These are phyloP conservation scores for Dothistroma pini DNA, from an alignment of 2,329 filamentous ascomycete genomes.

Conservation along the genomic window DNA sequence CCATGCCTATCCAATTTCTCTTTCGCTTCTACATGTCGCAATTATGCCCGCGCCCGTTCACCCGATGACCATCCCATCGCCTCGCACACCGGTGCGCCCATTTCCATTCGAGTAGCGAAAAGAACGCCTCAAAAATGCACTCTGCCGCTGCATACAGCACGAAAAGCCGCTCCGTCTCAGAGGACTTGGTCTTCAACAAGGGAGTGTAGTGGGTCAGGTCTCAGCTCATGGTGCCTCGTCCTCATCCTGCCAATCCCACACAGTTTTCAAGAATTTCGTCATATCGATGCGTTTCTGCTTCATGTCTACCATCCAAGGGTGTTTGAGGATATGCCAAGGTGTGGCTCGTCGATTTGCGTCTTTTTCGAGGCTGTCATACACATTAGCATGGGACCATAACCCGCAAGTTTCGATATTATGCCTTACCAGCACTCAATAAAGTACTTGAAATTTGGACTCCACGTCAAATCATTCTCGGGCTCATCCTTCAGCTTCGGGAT, in stretches of 20 bases:
- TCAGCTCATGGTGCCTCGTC: not conserved
- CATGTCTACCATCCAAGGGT: constrained; percentile 99
- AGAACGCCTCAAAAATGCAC: not conserved
- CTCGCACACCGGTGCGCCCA: not conserved
- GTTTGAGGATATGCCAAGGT: constrained; percentile 98
- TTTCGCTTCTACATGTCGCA: not conserved
- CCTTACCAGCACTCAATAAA: constrained; percentile 99
- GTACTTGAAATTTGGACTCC: constrained; percentile 98
- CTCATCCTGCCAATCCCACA: constrained; percentile 91
- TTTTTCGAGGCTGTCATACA: constrained; percentile 81
- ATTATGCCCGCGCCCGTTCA: not conserved
- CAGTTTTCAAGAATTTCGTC: constrained; percentile 85
- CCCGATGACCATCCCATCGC: not conserved
- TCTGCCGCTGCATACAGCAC: not conserved
- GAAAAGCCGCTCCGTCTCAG: not conserved
- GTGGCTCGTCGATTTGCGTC: constrained; percentile 81
- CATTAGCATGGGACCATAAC: constrained; percentile 24
- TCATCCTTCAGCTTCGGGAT: constrained; percentile 97
- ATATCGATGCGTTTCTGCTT: constrained; percentile 95
- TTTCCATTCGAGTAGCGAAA: not conserved
- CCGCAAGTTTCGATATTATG: too few species aligned
- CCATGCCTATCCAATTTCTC: not conserved
- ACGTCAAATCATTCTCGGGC: constrained; percentile 69
- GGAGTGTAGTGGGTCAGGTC: not conserved
- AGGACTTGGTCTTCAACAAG: not conserved